Percentiles rank a stretch among this genome's conserved stretches.
phyloP scores from a whole-genome alignment of 31 red algal species.

The Endocladia muricata region DNA sequence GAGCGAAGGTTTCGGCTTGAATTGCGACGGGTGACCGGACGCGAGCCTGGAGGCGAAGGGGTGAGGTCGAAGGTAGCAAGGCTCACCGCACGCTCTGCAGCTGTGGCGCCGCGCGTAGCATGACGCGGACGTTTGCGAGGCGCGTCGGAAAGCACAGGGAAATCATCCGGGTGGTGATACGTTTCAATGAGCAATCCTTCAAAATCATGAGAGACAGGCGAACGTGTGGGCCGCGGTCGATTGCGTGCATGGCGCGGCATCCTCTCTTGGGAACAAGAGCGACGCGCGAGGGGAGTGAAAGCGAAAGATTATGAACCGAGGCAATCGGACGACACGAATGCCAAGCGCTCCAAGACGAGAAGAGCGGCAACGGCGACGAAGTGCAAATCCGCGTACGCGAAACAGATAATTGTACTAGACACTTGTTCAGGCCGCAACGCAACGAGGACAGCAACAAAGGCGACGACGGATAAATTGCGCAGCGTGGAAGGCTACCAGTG shows the following conservation, averaged over 20 bases:
- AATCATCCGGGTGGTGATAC: constrained; percentile 14
- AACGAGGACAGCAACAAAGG: too few relatives aligned
- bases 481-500: too few relatives aligned
- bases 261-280: too few relatives aligned
- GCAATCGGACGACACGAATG: too few relatives aligned
- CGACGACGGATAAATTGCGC: too few relatives aligned
- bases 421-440: too few relatives aligned
- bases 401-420: too few relatives aligned
- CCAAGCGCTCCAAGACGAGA: too few relatives aligned
- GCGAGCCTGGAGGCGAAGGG: background rate
- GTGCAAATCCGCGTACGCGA: too few relatives aligned
- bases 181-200: constrained; percentile 19
- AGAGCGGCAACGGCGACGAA: too few relatives aligned
- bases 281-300: too few relatives aligned
- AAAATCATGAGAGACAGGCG: background rate
- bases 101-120: constrained; percentile 31
- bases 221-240: background rate
- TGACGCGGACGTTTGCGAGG: constrained; percentile 19
- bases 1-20: background rate
- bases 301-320: too few relatives aligned
- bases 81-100: constrained; percentile 16
- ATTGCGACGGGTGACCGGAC: background rate
- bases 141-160: constrained; percentile 2
- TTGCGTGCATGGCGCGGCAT: background rate
- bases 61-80: background rate